Evolutionary conservation across 148 eudicot genomes (phyloP), one percentile per base, ranked within the genome.

Genomic region (Oxyria digyna): DNA sequence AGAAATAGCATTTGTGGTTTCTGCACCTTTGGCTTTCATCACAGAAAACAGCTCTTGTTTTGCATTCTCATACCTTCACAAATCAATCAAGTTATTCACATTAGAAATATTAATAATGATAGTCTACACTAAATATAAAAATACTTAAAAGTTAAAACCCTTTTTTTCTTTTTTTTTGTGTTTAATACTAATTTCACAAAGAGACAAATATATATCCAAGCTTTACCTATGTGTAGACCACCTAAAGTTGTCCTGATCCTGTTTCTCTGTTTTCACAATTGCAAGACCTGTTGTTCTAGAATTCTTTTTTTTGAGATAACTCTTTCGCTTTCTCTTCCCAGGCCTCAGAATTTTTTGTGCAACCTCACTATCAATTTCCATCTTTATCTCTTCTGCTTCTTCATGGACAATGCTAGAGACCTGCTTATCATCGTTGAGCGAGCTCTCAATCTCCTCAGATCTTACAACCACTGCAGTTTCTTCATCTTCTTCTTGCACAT

Each of bases 11-110:
- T 72, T 84, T 8, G 66, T 71, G 31, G 42, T 74, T 14, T 67
- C 70, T 59, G 91, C 86, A 3, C 71, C 71, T 74, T 73, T 82
- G 0, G 81, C 71, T 75, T 82, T 82, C 91, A 87, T 84, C 72
- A 81, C 91, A 64, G 68, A 78, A 66, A 82, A 29, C 37, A 86
- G 82, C 46, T 48, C 38, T 29, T 32, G 15, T 14, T 18, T 42
- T 69, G 71, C 71, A 20, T 6, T 13, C 12, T 42, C 55, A 46
- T 69, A 69, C 71, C 71, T 69, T 48, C 26, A 43, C 18, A 24
- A 67, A 67, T 3, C 32, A 21, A 13, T 9, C 8, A 63, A 49
- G 55, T 49, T 62, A 63, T 2, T 63, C 18, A 63, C 3, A 63
- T 15, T 3, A 35, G 8, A 31, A 32, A 35, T 13, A 31, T 31